phyloP scores from a whole-genome alignment of 805 yeast species.

The Saitoella complicata region DNA sequence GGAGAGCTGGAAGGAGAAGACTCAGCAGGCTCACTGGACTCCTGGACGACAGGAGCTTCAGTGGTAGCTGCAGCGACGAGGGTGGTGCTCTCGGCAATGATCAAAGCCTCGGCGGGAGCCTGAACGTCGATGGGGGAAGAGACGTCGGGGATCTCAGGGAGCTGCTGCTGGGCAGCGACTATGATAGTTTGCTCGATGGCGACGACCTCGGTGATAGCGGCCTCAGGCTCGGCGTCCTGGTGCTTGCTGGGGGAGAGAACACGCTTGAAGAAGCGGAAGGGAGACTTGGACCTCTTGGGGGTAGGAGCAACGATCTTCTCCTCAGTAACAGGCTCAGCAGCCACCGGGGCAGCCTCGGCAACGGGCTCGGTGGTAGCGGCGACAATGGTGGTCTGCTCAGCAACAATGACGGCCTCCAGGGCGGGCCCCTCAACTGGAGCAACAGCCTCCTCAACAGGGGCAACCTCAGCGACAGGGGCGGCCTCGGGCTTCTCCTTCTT shows the following conservation, averaged over 20 bases:
- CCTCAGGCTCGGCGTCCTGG: background rate
- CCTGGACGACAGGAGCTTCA: background rate
- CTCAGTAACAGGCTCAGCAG: too few species aligned
- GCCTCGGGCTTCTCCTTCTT: background rate
- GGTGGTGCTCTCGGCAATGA: too few species aligned
- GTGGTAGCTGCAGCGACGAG: background rate
- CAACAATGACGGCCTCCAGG: background rate
- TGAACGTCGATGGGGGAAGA: background rate
- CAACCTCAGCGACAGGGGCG: background rate
- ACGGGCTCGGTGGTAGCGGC: background rate
- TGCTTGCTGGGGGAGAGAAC: too few species aligned
- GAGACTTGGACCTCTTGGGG: too few species aligned
- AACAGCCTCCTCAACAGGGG: background rate
- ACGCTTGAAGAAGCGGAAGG: too few species aligned
- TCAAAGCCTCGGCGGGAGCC: too few species aligned
- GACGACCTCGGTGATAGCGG: background rate
- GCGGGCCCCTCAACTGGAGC: background rate
- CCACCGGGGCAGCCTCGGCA: background rate
- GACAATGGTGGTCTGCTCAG: background rate
- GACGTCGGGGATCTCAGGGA: background rate
- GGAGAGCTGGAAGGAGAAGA: too few species aligned
- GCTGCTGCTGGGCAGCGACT: background rate
- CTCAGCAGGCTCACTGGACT: background rate
- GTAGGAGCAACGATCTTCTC: too few species aligned
- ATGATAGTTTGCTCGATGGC: background rate